Evolutionary conservation across 2,329 filamentous ascomycete species (phyloP).

Genomic region (Xylaria arbuscula): DNA sequence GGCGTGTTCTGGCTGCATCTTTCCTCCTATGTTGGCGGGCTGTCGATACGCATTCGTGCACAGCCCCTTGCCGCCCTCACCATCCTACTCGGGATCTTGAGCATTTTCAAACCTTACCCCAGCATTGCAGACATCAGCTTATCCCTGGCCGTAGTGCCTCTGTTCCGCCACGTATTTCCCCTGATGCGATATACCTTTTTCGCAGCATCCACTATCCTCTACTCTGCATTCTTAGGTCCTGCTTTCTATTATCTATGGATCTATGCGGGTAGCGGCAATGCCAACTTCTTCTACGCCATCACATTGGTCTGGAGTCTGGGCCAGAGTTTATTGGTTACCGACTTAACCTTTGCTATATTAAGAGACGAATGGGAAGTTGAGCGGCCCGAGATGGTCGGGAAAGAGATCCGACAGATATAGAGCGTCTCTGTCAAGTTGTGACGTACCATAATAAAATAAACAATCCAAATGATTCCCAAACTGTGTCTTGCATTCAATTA

Average conservation of each 20-base stretch:
- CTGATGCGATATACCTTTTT: constrained; percentile 95
- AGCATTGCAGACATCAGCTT: constrained; percentile 90
- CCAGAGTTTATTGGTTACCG: constrained; percentile 85
- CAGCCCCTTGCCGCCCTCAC: constrained; percentile 90
- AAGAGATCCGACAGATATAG: constrained; percentile 87
- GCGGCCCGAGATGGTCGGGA: constrained; percentile 87
- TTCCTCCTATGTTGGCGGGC: constrained; percentile 85
- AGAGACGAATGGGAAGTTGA: constrained; percentile 95
- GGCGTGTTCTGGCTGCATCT: constrained; percentile 98
- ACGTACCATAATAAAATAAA: constrained; percentile 8
- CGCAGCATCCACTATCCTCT: constrained; percentile 82
- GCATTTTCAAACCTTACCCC: constrained; percentile 97
- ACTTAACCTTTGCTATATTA: constrained; percentile 87
- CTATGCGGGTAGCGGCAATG: constrained; percentile 96
- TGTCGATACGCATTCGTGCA: constrained; percentile 82
- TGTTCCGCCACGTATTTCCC: constrained; percentile 93
- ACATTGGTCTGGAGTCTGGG: constrained; percentile 98
- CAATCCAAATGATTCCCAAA: constrained; percentile 2
- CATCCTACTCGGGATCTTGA: constrained; percentile 87
- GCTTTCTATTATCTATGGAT: constrained; percentile 99
- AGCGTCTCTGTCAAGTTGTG: background rate
- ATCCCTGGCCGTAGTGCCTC: constrained; percentile 82
- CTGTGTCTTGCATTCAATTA: background rate
- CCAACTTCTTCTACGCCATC: constrained; percentile 99
- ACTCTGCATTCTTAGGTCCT: constrained; percentile 88